phyloP scores from a whole-genome alignment of 139 green algal species.

The Helicosporidium sp. region DNA sequence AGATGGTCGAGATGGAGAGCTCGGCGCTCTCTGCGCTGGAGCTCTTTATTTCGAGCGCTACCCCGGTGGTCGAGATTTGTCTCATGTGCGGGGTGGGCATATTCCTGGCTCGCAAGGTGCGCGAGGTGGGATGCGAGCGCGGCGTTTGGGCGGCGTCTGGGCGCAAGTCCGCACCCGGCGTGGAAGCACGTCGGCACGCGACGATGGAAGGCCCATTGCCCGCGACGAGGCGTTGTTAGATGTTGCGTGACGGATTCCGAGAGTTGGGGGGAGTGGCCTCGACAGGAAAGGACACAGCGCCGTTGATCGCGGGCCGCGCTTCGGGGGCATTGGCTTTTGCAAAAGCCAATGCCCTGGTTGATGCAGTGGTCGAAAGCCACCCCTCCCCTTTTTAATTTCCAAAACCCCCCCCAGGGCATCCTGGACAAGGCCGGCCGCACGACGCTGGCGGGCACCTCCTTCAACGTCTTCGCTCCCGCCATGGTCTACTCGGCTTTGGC shows the following conservation, averaged over 20 bases:
- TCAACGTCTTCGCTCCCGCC: no score
- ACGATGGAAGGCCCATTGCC: no score
- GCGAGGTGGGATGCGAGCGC: not conserved
- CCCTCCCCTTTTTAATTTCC: not conserved
- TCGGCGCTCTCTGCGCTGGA: not conserved
- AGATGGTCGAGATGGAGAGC: not conserved
- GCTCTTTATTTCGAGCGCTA: conserved; percentile 6
- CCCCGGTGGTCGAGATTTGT: conserved; percentile 6
- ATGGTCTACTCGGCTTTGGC: not conserved
- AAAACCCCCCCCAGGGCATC: not conserved
- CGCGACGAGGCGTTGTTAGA: no score
- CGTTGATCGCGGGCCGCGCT: no score
- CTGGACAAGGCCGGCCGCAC: no score
- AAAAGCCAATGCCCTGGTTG: no score
- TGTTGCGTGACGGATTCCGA: conserved; percentile 9
- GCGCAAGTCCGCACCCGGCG: no score
- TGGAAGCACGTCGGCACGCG: no score
- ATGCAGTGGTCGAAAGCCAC: no score
- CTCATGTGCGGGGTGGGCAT: conserved; percentile 7
- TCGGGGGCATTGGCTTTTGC: no score
- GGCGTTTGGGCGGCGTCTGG: not conserved
- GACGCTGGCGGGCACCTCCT: no score
- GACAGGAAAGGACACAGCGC: not conserved
- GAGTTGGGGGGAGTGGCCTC: not conserved
- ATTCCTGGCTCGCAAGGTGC: conserved; percentile 4